Conservation (phyloP, 139 green algal genomes). For the Auxenochlorella pyrenoidosa region DNA sequence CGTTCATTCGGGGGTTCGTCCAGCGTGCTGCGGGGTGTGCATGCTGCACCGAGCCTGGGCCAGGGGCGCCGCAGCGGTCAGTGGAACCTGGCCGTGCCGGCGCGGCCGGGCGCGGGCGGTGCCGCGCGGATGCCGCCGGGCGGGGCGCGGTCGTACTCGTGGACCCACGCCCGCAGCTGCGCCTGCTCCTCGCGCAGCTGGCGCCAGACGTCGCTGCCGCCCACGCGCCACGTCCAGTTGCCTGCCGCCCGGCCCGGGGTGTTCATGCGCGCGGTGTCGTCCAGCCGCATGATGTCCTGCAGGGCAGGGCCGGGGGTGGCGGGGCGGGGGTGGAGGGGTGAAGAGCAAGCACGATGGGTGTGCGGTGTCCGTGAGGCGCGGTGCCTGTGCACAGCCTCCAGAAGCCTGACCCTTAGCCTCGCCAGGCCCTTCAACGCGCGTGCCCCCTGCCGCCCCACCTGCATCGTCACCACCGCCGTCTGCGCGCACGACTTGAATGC, state of each 20-base stretch:
- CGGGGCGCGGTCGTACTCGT: conserved; percentile 20
- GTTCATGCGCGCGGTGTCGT: conserved; percentile 96
- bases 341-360: not conserved
- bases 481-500: conserved; percentile 75
- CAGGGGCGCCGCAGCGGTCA: not conserved
- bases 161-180: conserved; percentile 19
- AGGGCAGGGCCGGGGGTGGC: not conserved
- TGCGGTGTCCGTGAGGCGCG: not conserved
- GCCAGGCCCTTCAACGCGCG: too few relatives aligned
- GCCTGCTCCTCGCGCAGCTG: conserved; percentile 21
- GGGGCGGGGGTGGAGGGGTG: not conserved
- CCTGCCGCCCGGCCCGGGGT: conserved; percentile 84
- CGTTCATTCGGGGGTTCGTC: too few relatives aligned
- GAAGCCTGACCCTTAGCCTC: too few relatives aligned
- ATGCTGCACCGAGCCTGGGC: too few relatives aligned
- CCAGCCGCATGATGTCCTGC: conserved; percentile 96
- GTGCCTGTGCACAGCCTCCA: not conserved
- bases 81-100: not conserved
- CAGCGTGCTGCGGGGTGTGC: too few relatives aligned
- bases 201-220: conserved; percentile 19
- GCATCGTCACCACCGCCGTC: conserved; percentile 82
- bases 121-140: not conserved
- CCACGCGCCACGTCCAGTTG: conserved; percentile 90
- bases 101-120: not conserved
- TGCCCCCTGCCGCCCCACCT: conserved; percentile 62